Base-by-base conservation (phyloP, 805 yeast species). In the Starmerella floris region DNA sequence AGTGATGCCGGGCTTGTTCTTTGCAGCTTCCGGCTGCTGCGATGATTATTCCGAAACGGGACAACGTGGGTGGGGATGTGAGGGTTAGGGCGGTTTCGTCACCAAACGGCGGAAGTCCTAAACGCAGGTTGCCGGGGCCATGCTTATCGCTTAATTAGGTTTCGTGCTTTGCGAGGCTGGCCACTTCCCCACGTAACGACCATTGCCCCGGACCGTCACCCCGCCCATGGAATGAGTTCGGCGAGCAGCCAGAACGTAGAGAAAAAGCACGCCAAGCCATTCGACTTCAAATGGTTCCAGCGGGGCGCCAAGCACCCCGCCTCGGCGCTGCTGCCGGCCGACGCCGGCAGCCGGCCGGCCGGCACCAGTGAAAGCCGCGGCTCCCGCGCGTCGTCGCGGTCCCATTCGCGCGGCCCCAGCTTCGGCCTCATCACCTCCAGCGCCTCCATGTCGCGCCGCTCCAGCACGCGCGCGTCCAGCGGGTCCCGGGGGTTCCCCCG, bases 261-360 rank as follows among this genome's bases (percentile, higher is more conserved):
- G 8, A 23, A 26, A 16, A 36, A 36, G 21, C 23, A 6, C 5
- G 30, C 21, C 28, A 36, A 36, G 32, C 11, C 39, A 5, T 36
- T 36, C 25, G 39, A 36, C 17, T 36, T 36, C 32, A 36, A 36
- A 16, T 36, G 39, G 39, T 36, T 36, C 16, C 39, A 36, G 23
- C 30, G 32, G 3, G 23, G 32, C 22, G 11, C 16, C 22, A 36
- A 36, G 39, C 32, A 20, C 5, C 39, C 30, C 20, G 31, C 31
- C 10, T 13, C 9, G 22, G 6, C 21, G 22, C 21, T 11, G 21
- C 34, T 16, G 13, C 4, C 21, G 5, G 34, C 9, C 8, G 28
- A 25, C 28, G n/a, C n/a, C n/a, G n/a, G n/a, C n/a, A n/a, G n/a
- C n/a, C 34, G 4, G 13, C 4, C 21, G 5, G 34, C 9, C 8